A percentile compares a stretch with the other conserved stretches of the same genome.
Evolutionary conservation across 257 asterid genomes (phyloP).

Genomic region (Cruciata laevipes): DNA sequence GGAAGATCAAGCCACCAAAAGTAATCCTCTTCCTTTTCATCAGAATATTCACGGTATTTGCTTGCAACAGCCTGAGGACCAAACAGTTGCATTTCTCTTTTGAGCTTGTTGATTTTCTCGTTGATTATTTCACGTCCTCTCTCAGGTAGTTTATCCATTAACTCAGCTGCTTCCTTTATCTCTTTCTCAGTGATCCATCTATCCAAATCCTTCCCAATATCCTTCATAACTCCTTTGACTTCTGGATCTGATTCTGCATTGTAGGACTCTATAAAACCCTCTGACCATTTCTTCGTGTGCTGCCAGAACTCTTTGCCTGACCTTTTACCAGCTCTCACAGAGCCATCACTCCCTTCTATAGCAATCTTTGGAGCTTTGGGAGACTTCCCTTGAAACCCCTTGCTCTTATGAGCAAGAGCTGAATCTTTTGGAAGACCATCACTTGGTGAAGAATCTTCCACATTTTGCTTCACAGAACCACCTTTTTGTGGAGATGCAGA

Average conservation of each 20-base stretch:
- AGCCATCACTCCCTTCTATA: slow-evolving; percentile 88
- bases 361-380: slow-evolving; percentile 49
- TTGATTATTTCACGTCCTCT: slow-evolving; percentile 49
- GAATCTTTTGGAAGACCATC: slow-evolving; percentile 24
- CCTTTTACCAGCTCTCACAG: slow-evolving; percentile 65
- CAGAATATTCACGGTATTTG: slow-evolving; percentile 87
- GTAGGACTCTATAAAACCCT: slow-evolving; percentile 68
- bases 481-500: slow-evolving; percentile 38
- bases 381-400: slow-evolving; percentile 22
- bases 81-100: slow-evolving; percentile 82
- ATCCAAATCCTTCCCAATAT: slow-evolving; percentile 86
- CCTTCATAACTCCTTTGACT: slow-evolving; percentile 65
- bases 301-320: slow-evolving; percentile 87
- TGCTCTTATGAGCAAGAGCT: slow-evolving; percentile 17
- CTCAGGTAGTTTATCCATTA: slow-evolving; percentile 68
- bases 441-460: slow-evolving; percentile 29
- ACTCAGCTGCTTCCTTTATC: slow-evolving; percentile 75
- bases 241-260: slow-evolving; percentile 86
- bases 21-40: slow-evolving; percentile 75
- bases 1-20: slow-evolving; percentile 99
- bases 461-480: slow-evolving; percentile 27
- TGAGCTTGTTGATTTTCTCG: slow-evolving; percentile 72
- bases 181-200: slow-evolving; percentile 96
- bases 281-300: slow-evolving; percentile 95
- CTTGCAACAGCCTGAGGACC: slow-evolving; percentile 95